phyloP scores from a whole-genome alignment of 345 rosid species.

The Arabis hirsuta region DNA sequence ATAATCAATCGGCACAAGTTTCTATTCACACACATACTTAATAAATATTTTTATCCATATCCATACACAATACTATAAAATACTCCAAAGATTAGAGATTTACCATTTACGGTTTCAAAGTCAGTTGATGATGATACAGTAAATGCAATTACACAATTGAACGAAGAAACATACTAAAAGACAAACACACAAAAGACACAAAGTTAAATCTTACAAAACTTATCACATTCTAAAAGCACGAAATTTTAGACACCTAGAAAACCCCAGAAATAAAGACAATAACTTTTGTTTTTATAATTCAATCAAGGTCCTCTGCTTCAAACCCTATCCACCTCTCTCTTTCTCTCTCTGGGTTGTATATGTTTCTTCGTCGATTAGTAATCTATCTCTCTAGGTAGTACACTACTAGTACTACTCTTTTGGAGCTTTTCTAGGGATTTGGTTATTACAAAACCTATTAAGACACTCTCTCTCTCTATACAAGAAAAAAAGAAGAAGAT shows the following conservation, averaged over 20 bases:
- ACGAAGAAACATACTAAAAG: background rate
- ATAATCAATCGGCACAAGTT: conserved; percentile 19
- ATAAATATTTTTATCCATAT: no score
- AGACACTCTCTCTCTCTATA: background rate
- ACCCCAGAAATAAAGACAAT: conserved; percentile 13
- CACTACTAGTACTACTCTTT: background rate
- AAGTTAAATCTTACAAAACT: background rate
- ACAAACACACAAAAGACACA: conserved; percentile 14
- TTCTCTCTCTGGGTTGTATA: conserved; percentile 15
- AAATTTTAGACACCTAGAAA: conserved; percentile 6
- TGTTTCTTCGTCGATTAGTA: conserved; percentile 30
- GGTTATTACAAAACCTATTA: background rate
- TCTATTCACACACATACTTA: conserved; percentile 4
- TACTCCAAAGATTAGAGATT: no score
- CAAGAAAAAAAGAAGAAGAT: no score
- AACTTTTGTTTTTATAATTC: background rate
- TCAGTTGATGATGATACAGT: background rate
- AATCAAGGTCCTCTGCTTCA: no score
- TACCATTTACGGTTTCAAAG: background rate
- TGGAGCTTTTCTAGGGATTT: conserved; percentile 10
- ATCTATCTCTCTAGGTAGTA: conserved; percentile 10
- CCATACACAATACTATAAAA: no score
- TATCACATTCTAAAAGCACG: no score
- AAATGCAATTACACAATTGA: no score
- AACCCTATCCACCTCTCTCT: conserved; percentile 21